Evolutionary conservation across 805 yeast genomes (phyloP), one percentile per base, ranked within the genome.

Genomic region (Candida endomychidarum): DNA sequence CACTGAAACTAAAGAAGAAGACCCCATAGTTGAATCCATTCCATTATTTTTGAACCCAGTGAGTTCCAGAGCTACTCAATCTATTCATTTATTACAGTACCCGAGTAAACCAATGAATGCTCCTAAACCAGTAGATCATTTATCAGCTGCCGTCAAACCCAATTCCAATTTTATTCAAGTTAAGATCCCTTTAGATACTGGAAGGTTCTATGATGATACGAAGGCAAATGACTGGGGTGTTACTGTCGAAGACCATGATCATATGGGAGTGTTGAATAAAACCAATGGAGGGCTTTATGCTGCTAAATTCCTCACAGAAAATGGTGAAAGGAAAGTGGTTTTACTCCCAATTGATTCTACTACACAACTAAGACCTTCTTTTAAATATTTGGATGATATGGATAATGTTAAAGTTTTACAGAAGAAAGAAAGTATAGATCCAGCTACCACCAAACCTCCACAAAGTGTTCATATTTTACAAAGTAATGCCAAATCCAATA

Each of bases 341-440:
- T 58, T 91, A 45, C 61, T 77, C 1, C 86, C 91, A 1, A 69
- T 90, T 1, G 75, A 78, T 24, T 72, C 79, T 15, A 77, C 85
- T 0, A 77, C 83, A 0, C 97, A 91, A 59, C 59, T 93, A 45
- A 74, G 96, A 49, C 93, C 97, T 2, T 75, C 77, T 51, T 87
- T 93, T 63, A 76, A 74, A 48, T 86, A 90, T 56, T 78, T 89
- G 30, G 96, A 89, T 56, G 80, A 74, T 46, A 55, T 62, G 45
- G 77, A 72, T 42, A 66, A 66, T 41, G 72, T 64, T 40, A 74
- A 68, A 65, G 70, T 53, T 39, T 65, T 44, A 41, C 68, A 50
- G 47, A 61, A 55, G 41, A 62, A 49, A 54, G 68, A 69, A 33
- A 57, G 67, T n/a, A 61, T 65, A 16, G 48, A 56, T 6, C 61